Evolutionary conservation across 306 rosid species (phyloP), one percentile per base, ranked within the genome.

Genomic region (Gastrolobium bilobum): DNA sequence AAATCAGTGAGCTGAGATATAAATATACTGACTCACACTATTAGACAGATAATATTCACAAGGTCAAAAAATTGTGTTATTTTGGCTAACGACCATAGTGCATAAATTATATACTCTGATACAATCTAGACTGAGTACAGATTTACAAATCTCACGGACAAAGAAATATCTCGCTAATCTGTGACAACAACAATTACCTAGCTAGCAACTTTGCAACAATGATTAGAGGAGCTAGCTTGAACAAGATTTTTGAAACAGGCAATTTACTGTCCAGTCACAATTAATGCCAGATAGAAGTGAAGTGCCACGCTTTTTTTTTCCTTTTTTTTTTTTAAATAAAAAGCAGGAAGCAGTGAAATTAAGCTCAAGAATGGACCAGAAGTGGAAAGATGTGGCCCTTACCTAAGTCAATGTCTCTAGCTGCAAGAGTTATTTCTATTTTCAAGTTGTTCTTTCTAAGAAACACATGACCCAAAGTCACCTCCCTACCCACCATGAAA

Each of bases 341-440:
- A 1, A 34, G 35, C 39, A 34, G 10, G 34, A 65, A 47, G 34
- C 10, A 5, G 70, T 37, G 57, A 80, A 56, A 57, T 65, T 57
- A 56, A 46, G 52, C 53, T n/a, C 5, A 13, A 57, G 26, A 73
- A 50, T 58, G 67, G 58, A 46, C 62, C 73, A 56, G 44, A 40
- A 48, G 64, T 66, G 57, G 44, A 65, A 64, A 40, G 43, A 40
- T 53, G 43, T 53, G 64, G 15, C 58, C 53, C 52, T 39, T 48
- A 29, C 10, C 61, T 52, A 82, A 61, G 34, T 46, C 75, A 71
- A 54, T 43, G 57, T 64, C n/a, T 71, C 65, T 37, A 80, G 37
- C 64, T 47, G 38, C 33, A 20, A n/a, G 14, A 44, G 33, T 11
- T 47, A 29, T 56, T 72, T 67, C 40, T 31, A 13, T 65, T 65